These are phyloP conservation scores for Begonia peltatifolia DNA, from an alignment of 306 rosid species.

Conservation along the genomic window DNA sequence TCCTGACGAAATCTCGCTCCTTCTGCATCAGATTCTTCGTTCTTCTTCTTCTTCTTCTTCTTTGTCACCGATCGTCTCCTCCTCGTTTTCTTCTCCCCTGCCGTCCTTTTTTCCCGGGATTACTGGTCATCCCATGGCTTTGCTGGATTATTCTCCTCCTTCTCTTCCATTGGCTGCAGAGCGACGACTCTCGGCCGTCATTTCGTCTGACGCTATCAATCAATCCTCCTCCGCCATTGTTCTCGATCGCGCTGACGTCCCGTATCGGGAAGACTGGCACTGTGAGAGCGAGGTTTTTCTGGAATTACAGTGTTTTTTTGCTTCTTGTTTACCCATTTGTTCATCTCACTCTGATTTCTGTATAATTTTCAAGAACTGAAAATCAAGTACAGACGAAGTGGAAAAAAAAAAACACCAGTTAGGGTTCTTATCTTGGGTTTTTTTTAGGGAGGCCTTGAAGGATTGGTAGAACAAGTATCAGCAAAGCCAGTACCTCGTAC, in stretches of 20 bases:
- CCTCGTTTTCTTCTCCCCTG: conserved; percentile 43
- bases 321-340: neutral
- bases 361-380: neutral
- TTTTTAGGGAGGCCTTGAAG: conserved; percentile 62
- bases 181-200: conserved; percentile 30
- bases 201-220: conserved; percentile 14
- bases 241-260: neutral
- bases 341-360: conserved; percentile 9
- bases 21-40: conserved; percentile 75
- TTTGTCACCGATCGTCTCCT: conserved; percentile 33
- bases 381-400: too few relatives aligned
- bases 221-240: neutral
- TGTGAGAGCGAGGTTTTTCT: conserved; percentile 90
- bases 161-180: conserved; percentile 10
- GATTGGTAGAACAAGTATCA: conserved; percentile 39
- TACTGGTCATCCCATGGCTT: conserved; percentile 11
- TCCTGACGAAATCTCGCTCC: conserved; percentile 76
- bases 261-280: conserved; percentile 48
- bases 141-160: conserved; percentile 14
- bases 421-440: neutral
- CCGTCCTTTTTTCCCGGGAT: conserved; percentile 16
- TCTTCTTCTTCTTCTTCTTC: conserved; percentile 56
- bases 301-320: too few relatives aligned
- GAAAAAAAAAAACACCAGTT: too few relatives aligned
- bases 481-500: conserved; percentile 28